Evolutionary conservation across 2,329 filamentous ascomycete genomes (phyloP).

Genomic region (Fusarium dimerum): DNA sequence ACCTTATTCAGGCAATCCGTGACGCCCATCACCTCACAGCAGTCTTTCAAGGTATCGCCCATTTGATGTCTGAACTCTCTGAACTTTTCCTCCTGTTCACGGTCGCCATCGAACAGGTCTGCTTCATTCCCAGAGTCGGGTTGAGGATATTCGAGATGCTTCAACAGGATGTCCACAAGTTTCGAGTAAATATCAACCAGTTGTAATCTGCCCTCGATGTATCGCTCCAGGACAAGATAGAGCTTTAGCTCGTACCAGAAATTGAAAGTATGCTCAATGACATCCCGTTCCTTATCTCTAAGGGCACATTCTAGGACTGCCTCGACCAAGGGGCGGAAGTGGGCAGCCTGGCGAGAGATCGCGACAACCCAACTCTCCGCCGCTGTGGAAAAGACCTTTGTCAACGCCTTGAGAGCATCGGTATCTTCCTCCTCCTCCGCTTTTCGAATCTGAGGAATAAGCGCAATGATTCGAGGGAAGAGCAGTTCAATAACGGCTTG

Average conservation of each 20-base stretch:
- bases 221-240: slow-evolving; percentile 87
- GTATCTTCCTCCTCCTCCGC: slow-evolving; percentile 78
- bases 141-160: slow-evolving; percentile 83
- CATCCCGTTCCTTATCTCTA: slow-evolving; percentile 84
- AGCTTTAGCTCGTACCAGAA: slow-evolving; percentile 99
- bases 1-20: slow-evolving; percentile 90
- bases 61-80: slow-evolving; percentile 94
- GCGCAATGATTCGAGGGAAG: slow-evolving; percentile 75
- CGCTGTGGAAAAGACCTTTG: slow-evolving; percentile 87
- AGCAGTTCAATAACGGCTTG: slow-evolving; percentile 78
- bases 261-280: slow-evolving; percentile 89
- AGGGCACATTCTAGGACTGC: slow-evolving; percentile 89
- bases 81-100: slow-evolving; percentile 96
- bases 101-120: slow-evolving; percentile 93
- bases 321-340: slow-evolving; percentile 85
- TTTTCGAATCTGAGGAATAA: slow-evolving; percentile 75
- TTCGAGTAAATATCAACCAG: slow-evolving; percentile 82
- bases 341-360: slow-evolving; percentile 78
- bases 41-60: slow-evolving; percentile 97
- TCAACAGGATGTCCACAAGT: slow-evolving; percentile 90
- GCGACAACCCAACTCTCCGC: slow-evolving; percentile 93
- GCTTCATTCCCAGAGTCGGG: slow-evolving; percentile 72
- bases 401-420: slow-evolving; percentile 85
- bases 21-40: slow-evolving; percentile 93
- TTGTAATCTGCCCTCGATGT: slow-evolving; percentile 76